A percentile compares a stretch with the other conserved stretches of the same genome.
phyloP scores from a whole-genome alignment of 1,284 basidiomycete genomes.

The Veloboletus limbatus region DNA sequence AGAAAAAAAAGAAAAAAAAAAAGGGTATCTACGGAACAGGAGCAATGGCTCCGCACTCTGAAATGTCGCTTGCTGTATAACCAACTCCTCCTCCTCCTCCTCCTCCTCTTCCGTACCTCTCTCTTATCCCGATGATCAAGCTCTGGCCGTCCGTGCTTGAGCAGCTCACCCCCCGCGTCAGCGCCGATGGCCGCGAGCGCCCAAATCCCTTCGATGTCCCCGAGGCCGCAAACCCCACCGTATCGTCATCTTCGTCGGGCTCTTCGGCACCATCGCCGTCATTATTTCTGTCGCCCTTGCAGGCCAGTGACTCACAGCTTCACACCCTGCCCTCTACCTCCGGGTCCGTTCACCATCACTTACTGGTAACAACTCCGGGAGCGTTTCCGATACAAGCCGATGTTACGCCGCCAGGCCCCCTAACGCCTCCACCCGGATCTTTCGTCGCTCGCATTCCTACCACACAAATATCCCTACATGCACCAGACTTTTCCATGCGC shows the following conservation, averaged over 20 bases:
- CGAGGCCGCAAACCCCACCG: constrained; percentile 27
- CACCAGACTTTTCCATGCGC: constrained; percentile 75
- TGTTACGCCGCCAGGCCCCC: constrained; percentile 35
- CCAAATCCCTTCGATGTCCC: constrained; percentile 68
- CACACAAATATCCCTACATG: constrained; percentile 74
- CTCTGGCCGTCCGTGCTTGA: constrained; percentile 64
- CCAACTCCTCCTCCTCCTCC: constrained; percentile 16
- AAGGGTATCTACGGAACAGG: no score
- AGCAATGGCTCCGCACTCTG: constrained; percentile 23
- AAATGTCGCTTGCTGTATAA: constrained; percentile 13
- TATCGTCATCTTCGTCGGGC: no score
- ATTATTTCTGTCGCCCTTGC: not conserved
- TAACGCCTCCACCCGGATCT: constrained; percentile 40
- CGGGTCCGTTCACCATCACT: constrained; percentile 38
- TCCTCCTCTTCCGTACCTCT: constrained; percentile 1
- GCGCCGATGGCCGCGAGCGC: constrained; percentile 49
- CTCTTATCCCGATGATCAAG: constrained; percentile 53
- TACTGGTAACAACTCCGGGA: constrained; percentile 34
- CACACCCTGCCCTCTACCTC: constrained; percentile 12
- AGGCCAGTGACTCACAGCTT: constrained; percentile 6
- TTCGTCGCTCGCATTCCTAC: constrained; percentile 63
- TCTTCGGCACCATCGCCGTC: no score
- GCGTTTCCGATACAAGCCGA: constrained; percentile 30
- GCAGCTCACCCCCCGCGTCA: constrained; percentile 71
- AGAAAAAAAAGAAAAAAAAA: no score